Conservation (phyloP, 768 basidiomycete species). For the Serendipita sp. region DNA sequence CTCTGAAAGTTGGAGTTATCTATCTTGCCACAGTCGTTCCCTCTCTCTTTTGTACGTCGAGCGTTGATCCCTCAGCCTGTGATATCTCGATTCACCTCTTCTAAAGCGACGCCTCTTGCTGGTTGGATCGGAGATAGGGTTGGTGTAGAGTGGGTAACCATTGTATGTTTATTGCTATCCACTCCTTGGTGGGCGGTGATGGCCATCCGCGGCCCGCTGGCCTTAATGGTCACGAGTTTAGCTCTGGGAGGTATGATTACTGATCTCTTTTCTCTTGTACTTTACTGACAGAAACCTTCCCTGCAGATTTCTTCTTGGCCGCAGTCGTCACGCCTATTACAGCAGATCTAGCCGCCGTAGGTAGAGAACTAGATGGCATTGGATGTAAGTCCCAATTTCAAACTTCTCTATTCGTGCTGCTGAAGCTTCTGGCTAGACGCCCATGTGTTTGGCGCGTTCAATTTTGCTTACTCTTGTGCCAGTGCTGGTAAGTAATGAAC, state of each 20-base stretch:
- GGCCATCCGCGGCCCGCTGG: conserved; percentile 30
- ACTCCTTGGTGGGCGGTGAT: conserved; percentile 52
- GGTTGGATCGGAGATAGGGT: conserved; percentile 42
- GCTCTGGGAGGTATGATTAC: conserved; percentile 38
- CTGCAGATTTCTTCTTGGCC: conserved; percentile 43
- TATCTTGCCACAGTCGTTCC: conserved; percentile 51
- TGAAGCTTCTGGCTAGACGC: conserved; percentile 34
- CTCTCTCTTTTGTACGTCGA: conserved; percentile 41
- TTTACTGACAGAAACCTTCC: neutral
- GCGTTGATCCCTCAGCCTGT: no score
- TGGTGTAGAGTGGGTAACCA: conserved; percentile 41
- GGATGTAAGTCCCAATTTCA: conserved; percentile 42
- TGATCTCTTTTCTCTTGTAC: neutral
- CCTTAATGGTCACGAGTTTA: conserved; percentile 33
- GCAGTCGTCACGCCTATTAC: conserved; percentile 46
- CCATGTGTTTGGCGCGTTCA: conserved; percentile 62
- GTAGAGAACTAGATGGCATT: conserved; percentile 41
- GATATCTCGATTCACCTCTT: conserved; percentile 31
- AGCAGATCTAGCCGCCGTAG: conserved; percentile 48
- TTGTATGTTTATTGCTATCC: conserved; percentile 32
- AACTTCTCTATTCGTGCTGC: conserved; percentile 3
- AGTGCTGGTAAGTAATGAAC: conserved; percentile 33
- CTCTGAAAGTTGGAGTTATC: conserved; percentile 45
- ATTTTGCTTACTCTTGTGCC: conserved; percentile 53
- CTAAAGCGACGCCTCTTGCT: conserved; percentile 23